These are phyloP conservation scores for Pestalotiopsis fici DNA, from an alignment of 2,329 filamentous ascomycete genomes.

Conservation along the genomic window DNA sequence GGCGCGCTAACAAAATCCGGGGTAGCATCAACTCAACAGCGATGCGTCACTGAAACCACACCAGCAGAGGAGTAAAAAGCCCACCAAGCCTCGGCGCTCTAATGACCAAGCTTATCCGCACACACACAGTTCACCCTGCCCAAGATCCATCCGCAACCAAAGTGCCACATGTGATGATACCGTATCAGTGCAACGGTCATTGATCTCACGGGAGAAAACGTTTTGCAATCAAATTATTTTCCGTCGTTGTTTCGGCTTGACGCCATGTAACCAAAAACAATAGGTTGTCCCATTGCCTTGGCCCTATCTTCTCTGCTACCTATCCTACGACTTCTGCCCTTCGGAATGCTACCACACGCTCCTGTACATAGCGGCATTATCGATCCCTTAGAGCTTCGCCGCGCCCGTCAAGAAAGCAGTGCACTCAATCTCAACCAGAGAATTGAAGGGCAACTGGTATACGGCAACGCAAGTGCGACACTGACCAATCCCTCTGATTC, in stretches of 20 bases:
- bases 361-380: background rate
- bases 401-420: slow-evolving; percentile 45
- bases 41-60: background rate
- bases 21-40: background rate
- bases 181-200: too few species aligned
- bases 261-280: too few species aligned
- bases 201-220: too few species aligned
- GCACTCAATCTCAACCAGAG: slow-evolving; percentile 76
- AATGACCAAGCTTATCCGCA: background rate
- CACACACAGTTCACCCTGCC: too few species aligned
- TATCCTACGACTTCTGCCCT: too few species aligned
- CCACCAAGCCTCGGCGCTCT: background rate
- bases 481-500: slow-evolving; percentile 20
- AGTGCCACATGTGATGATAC: too few species aligned
- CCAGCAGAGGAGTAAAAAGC: background rate
- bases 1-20: slow-evolving; percentile 1
- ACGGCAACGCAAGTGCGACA: slow-evolving; percentile 72
- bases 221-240: too few species aligned
- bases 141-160: too few species aligned
- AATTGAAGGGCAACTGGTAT: slow-evolving; percentile 68
- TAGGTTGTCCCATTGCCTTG: too few species aligned
- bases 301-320: too few species aligned
- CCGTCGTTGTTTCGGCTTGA: too few species aligned
- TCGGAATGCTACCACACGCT: background rate
- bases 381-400: slow-evolving; percentile 17